Evolutionary conservation across 345 rosid genomes (phyloP), one percentile per base, ranked within the genome.

Genomic region (Heritiera littoralis): DNA sequence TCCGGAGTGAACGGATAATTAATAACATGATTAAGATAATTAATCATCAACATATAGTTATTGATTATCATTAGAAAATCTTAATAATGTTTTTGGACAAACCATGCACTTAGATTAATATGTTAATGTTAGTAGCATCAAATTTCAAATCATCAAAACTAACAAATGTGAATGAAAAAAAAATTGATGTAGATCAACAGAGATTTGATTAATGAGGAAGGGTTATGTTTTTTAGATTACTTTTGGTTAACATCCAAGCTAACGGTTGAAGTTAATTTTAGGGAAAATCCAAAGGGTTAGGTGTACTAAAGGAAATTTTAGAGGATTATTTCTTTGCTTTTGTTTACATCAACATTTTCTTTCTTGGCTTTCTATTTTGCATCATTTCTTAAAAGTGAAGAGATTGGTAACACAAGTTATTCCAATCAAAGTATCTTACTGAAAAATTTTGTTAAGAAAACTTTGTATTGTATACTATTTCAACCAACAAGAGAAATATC

Each of bases 121-220:
- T 51, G 67, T 49, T 55, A 69, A 65, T 6, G 9, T 49, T 55
- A 17, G 3, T 35, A 35, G 66, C 77, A 64, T 85, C 80, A 85
- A 77, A 80, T 78, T 35, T 35, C 38, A 35, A 3, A 35, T 35
- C 38, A 23, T 23, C 28, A 23, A 23, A 23, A 23, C 28, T 23
- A 23, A 23, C 28, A 23, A 23, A 23, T 23, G 28, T 23, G 28
- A 23, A 23, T 23, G 28, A 23, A 23, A 23, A 23, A 23, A 23
- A 23, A 23, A 23, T 23, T 23, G 28, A 23, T 23, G 28, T 35
- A 35, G 38, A 35, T 35, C 3, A 35, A 2, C 82, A 66, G 10
- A 1, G 51, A 48, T 48, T 48, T 9, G 14, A 49, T 49, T 3
- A 0, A 35, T 35, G 38, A 35, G 3, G 38, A 35, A 35, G 38